Conservation (phyloP, 2,329 filamentous ascomycete genomes). For the Westerdykella aurantiaca region DNA sequence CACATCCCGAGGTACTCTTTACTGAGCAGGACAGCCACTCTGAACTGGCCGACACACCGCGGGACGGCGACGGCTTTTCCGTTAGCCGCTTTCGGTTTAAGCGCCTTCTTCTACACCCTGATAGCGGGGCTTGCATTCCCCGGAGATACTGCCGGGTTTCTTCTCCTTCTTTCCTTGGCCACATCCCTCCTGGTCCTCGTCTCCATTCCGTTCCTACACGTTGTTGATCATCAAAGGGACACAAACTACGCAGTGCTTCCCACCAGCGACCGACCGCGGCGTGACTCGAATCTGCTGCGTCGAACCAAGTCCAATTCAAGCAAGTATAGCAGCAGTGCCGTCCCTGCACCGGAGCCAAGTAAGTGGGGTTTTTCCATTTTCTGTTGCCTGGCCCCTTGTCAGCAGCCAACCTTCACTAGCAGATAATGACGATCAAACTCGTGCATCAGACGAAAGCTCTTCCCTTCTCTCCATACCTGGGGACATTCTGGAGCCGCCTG, state of each 20-base stretch:
- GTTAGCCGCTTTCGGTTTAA: conserved; percentile 85
- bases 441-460: conserved; percentile 65
- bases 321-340: conserved; percentile 37
- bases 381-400: conserved; percentile 14
- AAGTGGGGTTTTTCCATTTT: conserved; percentile 39
- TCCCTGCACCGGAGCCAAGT: conserved; percentile 56
- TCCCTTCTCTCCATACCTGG: conserved; percentile 68
- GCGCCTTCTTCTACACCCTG: conserved; percentile 91
- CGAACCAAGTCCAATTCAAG: conserved; percentile 45
- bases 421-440: conserved; percentile 32
- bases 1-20: background rate
- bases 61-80: conserved; percentile 94
- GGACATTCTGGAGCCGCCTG: conserved; percentile 42
- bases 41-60: conserved; percentile 86
- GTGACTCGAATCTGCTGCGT: conserved; percentile 42
- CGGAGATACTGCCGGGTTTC: conserved; percentile 73
- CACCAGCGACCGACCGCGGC: conserved; percentile 42
- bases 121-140: conserved; percentile 73
- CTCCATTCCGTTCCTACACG: conserved; percentile 78
- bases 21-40: conserved; percentile 55
- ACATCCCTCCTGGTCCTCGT: conserved; percentile 70
- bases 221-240: conserved; percentile 59
- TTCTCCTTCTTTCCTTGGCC: conserved; percentile 72
- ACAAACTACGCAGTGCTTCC: conserved; percentile 55
- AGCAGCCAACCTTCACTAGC: conserved; percentile 31